These are phyloP conservation scores for Citrus sp. DNA, from an alignment of 345 rosid genomes.

Conservation along the genomic window DNA sequence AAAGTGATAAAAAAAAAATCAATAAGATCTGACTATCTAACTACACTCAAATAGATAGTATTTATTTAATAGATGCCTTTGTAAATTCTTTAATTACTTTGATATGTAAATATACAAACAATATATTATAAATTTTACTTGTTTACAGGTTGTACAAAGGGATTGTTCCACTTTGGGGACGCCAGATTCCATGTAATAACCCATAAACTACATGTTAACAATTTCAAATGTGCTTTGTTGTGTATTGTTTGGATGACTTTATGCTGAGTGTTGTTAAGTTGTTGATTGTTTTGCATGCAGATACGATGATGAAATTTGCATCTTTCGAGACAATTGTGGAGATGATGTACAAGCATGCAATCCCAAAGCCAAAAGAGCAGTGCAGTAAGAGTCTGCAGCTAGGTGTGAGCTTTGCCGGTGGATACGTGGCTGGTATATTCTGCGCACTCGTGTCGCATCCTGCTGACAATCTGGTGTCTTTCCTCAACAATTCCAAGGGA, in stretches of 20 bases:
- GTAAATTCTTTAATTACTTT: no score
- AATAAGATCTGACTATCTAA: no score
- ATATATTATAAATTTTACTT: slow-evolving; percentile 1
- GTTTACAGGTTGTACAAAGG: slow-evolving; percentile 78
- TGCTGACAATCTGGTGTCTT: slow-evolving; percentile 92
- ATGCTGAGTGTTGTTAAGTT: neutral
- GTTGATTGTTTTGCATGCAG: slow-evolving; percentile 39
- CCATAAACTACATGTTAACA: no score
- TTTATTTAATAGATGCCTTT: no score
- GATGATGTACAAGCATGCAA: slow-evolving; percentile 68
- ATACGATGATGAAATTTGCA: slow-evolving; percentile 98
- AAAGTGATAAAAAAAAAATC: no score
- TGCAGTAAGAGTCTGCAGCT: slow-evolving; percentile 79
- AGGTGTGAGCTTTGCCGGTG: slow-evolving; percentile 91
- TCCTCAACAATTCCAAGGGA: slow-evolving; percentile 94
- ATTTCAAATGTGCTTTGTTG: neutral
- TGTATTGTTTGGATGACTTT: neutral
- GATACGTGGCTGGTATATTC: slow-evolving; percentile 85
- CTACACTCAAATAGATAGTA: no score
- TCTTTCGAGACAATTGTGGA: slow-evolving; percentile 86
- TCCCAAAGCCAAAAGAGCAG: slow-evolving; percentile 79
- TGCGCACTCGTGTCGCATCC: slow-evolving; percentile 91
- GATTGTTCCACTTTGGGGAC: slow-evolving; percentile 89
- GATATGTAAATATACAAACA: no score
- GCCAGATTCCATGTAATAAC: slow-evolving; percentile 86